A percentile compares a stretch with the other conserved stretches of the same genome.
phyloP scores from a whole-genome alignment of 495 filamentous ascomycete genomes.

The Mytilinidion resinicola region DNA sequence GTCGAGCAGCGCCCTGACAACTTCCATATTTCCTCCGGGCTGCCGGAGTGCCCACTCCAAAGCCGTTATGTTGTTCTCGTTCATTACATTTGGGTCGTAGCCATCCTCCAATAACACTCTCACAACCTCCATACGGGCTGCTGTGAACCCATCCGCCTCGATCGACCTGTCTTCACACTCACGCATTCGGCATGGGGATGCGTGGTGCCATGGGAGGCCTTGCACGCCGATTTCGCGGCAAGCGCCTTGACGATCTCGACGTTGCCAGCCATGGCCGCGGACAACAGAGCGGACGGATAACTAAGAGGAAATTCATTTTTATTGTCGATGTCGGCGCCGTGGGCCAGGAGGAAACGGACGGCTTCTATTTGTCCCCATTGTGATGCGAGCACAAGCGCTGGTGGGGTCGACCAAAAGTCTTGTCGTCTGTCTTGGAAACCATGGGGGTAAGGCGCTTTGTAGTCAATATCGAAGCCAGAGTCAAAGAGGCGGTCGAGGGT shows the following conservation, averaged over 20 bases:
- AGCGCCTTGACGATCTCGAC: not conserved
- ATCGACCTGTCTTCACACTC: not conserved
- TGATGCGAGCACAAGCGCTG: not conserved
- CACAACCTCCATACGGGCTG: not conserved
- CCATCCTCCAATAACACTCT: not conserved
- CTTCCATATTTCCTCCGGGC: not conserved
- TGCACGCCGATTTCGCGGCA: not conserved
- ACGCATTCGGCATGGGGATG: not conserved
- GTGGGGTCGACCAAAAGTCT: not conserved
- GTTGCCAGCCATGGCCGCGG: not conserved
- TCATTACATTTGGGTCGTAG: not conserved
- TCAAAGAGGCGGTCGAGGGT: not conserved
- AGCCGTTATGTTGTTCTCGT: not conserved
- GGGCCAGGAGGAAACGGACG: not conserved
- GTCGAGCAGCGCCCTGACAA: not conserved
- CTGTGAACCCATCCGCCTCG: not conserved
- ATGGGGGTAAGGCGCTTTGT: not conserved
- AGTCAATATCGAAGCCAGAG: not conserved
- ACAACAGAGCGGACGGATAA: not conserved
- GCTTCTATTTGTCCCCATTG: not conserved
- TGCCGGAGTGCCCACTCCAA: not conserved
- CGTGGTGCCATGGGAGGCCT: not conserved
- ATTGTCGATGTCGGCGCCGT: not conserved
- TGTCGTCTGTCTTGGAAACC: not conserved
- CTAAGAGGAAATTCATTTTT: not conserved